phyloP scores from a whole-genome alignment of 2,329 filamentous ascomycete species.

The Gliomastix tumulicola region DNA sequence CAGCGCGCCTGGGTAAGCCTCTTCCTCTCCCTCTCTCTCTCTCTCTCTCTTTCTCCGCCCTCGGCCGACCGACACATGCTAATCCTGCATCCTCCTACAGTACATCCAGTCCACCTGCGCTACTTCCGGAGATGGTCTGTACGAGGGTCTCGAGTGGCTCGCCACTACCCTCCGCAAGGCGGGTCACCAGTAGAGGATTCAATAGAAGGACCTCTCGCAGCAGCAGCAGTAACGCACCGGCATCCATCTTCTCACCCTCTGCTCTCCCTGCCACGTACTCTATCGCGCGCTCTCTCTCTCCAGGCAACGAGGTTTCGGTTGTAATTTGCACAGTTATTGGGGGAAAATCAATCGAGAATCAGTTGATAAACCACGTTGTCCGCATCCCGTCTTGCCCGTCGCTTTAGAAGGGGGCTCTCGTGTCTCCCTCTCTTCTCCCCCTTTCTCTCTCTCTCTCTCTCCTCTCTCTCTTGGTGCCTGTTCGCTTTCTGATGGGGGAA shows the following conservation, averaged over 20 bases:
- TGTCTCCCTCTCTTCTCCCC: too few relatives aligned
- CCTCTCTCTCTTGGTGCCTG: background rate
- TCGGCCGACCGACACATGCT: slow-evolving; percentile 9
- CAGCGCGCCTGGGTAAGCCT: slow-evolving; percentile 92
- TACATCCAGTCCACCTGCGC: slow-evolving; percentile 99
- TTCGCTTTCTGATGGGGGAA: background rate
- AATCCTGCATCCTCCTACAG: slow-evolving; percentile 33
- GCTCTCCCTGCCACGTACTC: slow-evolving; percentile 32
- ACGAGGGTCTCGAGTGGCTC: slow-evolving; percentile 96
- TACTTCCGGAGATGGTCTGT: slow-evolving; percentile 97
- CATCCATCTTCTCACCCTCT: slow-evolving; percentile 24
- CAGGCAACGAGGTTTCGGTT: slow-evolving; percentile 43
- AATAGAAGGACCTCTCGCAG: slow-evolving; percentile 21
- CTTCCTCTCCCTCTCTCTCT: slow-evolving; percentile 2
- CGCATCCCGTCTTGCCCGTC: background rate
- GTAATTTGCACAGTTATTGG: slow-evolving; percentile 49
- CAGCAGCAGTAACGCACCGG: too few relatives aligned
- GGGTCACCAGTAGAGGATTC: slow-evolving; percentile 50
- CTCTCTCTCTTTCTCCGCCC: too few relatives aligned
- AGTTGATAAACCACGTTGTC: slow-evolving; percentile 29
- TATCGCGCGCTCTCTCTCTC: slow-evolving; percentile 23
- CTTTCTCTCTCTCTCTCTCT: too few relatives aligned
- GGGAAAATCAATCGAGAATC: slow-evolving; percentile 49
- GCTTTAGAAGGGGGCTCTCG: too few relatives aligned
- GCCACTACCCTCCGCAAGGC: slow-evolving; percentile 76